phyloP scores from a whole-genome alignment of 305 asterid species.

The Salvia sclarea region DNA sequence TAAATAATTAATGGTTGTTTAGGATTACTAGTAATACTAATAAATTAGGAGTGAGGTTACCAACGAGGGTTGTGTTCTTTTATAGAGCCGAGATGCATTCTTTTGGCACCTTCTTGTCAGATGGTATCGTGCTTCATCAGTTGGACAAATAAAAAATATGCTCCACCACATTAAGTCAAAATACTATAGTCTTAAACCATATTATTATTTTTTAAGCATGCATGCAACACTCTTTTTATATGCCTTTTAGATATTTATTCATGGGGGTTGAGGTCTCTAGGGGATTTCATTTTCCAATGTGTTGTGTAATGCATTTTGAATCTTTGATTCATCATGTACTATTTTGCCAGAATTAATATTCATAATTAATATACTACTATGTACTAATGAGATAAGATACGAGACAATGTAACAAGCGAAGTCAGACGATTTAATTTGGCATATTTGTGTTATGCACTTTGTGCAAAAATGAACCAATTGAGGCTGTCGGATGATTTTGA shows the following conservation, averaged over 20 bases:
- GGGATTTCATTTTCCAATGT: not conserved
- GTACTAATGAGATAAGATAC: not conserved
- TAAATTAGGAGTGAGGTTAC: slow-evolving; percentile 31
- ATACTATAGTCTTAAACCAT: not conserved
- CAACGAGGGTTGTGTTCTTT: slow-evolving; percentile 28
- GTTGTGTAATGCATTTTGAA: not conserved
- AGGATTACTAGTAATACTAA: not conserved
- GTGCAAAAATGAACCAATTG: not conserved
- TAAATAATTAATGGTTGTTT: not conserved
- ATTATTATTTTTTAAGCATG: not conserved
- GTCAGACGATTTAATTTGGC: not conserved
- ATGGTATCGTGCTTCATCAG: slow-evolving; percentile 42
- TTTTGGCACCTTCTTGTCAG: slow-evolving; percentile 72
- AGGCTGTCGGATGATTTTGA: not conserved
- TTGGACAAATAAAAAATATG: slow-evolving; percentile 13
- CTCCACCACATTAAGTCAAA: slow-evolving; percentile 36
- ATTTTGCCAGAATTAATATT: not conserved
- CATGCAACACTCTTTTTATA: slow-evolving; percentile 4
- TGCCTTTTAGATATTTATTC: not conserved
- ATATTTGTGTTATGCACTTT: not conserved
- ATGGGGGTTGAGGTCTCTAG: slow-evolving; percentile 14
- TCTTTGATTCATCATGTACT: not conserved
- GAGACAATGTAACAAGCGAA: not conserved
- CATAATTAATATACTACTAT: too few relatives aligned
- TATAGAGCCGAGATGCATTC: slow-evolving; percentile 34